These are phyloP conservation scores for Gaultheria prostrata DNA, from an alignment of 148 eudicot species.

Conservation along the genomic window DNA sequence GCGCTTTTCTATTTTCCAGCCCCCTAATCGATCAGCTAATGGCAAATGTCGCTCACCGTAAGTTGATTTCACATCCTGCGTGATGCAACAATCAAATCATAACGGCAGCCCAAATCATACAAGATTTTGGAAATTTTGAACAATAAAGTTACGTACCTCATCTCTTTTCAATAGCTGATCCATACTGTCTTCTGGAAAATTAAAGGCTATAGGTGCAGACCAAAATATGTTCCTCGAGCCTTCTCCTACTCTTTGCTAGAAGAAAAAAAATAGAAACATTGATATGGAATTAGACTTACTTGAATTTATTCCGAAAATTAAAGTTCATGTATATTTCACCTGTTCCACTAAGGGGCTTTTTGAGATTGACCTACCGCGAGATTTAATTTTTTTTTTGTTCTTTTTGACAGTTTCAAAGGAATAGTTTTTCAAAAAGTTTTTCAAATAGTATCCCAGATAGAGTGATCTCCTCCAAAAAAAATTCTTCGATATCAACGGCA, in stretches of 20 bases:
- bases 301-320: no score
- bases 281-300: no score
- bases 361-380: no score
- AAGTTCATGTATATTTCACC: no score
- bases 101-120: no score
- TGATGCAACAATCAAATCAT: background rate
- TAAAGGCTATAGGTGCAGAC: background rate
- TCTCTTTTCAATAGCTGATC: background rate
- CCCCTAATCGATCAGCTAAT: background rate
- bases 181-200: background rate
- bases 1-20: background rate
- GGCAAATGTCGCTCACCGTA: background rate
- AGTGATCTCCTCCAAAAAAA: no score
- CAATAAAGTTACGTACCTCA: slow-evolving; percentile 2
- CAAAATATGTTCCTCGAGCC: background rate
- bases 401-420: no score
- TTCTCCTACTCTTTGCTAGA: background rate
- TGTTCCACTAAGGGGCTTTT: no score
- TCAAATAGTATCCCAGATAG: no score
- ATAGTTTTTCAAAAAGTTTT: no score
- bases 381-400: no score
- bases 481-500: no score
- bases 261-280: background rate
- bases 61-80: background rate
- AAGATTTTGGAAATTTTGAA: background rate